phyloP scores from a whole-genome alignment of 2,329 filamentous ascomycete species.

The Falciphora oryzae region DNA sequence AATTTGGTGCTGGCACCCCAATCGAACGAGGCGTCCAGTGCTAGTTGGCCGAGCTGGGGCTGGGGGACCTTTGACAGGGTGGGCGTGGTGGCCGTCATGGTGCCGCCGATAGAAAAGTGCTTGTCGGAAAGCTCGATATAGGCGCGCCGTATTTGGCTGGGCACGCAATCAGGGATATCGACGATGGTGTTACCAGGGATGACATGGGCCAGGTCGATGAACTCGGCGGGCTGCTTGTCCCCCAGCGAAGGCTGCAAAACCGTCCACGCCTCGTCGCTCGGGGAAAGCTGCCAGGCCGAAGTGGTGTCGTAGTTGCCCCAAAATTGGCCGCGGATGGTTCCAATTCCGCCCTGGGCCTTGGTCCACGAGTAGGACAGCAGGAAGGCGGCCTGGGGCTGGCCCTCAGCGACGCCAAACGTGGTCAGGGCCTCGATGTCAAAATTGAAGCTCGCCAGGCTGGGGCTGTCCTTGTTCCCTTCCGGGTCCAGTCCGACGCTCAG shows the following conservation, averaged over 20 bases:
- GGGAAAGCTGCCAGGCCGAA: neutral
- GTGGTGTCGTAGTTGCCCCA: constrained; percentile 1
- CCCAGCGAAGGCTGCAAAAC: neutral
- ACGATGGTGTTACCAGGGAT: neutral
- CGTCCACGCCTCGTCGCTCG: neutral
- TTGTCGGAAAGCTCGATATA: neutral
- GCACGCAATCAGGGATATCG: neutral
- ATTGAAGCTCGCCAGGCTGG: constrained; percentile 3
- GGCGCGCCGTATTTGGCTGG: neutral
- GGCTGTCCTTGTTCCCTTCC: constrained; percentile 14
- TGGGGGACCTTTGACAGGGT: neutral
- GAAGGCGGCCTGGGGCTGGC: constrained; percentile 5
- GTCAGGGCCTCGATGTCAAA: constrained; percentile 10
- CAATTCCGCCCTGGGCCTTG: neutral
- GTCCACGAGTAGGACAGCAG: constrained; percentile 11
- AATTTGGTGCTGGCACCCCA: neutral
- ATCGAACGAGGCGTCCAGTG: neutral
- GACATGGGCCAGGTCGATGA: constrained; percentile 2
- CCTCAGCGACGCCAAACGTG: constrained; percentile 7
- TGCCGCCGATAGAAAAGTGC: neutral
- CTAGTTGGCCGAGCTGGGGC: neutral
- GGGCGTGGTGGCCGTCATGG: neutral
- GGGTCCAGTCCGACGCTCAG: neutral
- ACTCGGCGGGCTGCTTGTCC: neutral
- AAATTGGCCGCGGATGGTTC: neutral